Evolutionary conservation across 202 grass and related monocot species (phyloP).

Genomic region (Dendrocalamus latiflorus): DNA sequence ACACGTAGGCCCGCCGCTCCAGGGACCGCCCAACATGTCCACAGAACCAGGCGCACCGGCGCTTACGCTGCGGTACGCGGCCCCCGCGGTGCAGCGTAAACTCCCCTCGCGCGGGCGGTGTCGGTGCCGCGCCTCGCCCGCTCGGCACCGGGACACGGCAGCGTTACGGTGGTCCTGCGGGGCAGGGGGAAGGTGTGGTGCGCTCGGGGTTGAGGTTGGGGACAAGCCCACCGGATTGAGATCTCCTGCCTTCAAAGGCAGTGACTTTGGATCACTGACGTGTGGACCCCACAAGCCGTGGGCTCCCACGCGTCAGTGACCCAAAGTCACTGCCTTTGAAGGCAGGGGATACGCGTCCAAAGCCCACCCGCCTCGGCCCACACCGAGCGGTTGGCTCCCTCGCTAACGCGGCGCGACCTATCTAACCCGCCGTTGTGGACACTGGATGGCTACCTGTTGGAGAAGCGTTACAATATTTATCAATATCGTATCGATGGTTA

Average conservation of each 20-base stretch:
- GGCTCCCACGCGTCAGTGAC: too few species aligned
- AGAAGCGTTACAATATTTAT: too few species aligned
- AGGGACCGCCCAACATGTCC: background rate
- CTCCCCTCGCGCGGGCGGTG: background rate
- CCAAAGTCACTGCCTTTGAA: too few species aligned
- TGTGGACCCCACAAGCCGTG: too few species aligned
- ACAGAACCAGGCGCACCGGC: background rate
- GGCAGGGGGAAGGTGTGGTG: background rate
- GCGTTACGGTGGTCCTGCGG: background rate
- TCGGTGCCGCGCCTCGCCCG: background rate
- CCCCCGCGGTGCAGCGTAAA: background rate
- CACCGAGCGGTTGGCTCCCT: background rate
- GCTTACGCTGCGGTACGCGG: background rate
- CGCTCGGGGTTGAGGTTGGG: constrained; percentile 4
- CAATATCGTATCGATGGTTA: too few species aligned
- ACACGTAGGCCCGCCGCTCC: background rate
- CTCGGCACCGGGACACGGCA: background rate
- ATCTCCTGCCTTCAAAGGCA: too few species aligned
- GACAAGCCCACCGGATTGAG: constrained; percentile 18
- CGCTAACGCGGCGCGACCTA: background rate
- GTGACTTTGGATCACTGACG: too few species aligned
- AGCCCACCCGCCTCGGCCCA: too few species aligned
- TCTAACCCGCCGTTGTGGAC: background rate
- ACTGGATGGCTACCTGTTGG: background rate
- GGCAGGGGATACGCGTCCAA: too few species aligned